phyloP scores from a whole-genome alignment of 805 yeast species.

The Spathaspora arborariae region DNA sequence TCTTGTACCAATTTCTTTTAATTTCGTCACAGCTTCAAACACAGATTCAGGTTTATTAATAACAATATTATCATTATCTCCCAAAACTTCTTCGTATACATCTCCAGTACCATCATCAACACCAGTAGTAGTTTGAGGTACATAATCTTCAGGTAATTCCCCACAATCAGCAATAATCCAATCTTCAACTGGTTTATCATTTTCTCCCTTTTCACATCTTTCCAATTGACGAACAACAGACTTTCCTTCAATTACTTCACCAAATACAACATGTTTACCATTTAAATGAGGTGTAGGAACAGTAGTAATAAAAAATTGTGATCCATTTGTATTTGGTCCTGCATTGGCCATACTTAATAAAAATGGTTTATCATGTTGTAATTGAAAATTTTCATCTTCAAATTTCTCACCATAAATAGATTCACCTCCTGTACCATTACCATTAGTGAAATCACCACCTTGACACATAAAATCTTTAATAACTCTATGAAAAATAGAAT shows the following conservation, averaged over 20 bases:
- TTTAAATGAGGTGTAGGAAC: slow-evolving; percentile 92
- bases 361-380: slow-evolving; percentile 79
- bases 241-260: slow-evolving; percentile 79
- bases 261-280: slow-evolving; percentile 95
- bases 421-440: slow-evolving; percentile 42
- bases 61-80: slow-evolving; percentile 69
- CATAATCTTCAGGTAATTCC: slow-evolving; percentile 59
- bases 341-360: slow-evolving; percentile 95
- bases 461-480: slow-evolving; percentile 89
- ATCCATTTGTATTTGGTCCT: slow-evolving; percentile 93
- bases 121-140: slow-evolving; percentile 42
- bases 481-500: slow-evolving; percentile 89
- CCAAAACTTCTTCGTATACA: slow-evolving; percentile 67
- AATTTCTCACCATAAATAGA: slow-evolving; percentile 51
- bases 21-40: slow-evolving; percentile 54
- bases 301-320: slow-evolving; percentile 92
- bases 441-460: slow-evolving; percentile 74
- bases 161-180: slow-evolving; percentile 81
- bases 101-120: slow-evolving; percentile 83
- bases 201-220: slow-evolving; percentile 55
- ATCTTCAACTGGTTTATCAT: slow-evolving; percentile 68
- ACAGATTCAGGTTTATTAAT: slow-evolving; percentile 60
- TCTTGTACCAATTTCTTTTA: slow-evolving; percentile 77
- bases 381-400: slow-evolving; percentile 84
- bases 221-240: slow-evolving; percentile 78